Evolutionary conservation across 805 yeast species (phyloP), one percentile per base, ranked within the genome.

Genomic region (Saturnispora besseyi): DNA sequence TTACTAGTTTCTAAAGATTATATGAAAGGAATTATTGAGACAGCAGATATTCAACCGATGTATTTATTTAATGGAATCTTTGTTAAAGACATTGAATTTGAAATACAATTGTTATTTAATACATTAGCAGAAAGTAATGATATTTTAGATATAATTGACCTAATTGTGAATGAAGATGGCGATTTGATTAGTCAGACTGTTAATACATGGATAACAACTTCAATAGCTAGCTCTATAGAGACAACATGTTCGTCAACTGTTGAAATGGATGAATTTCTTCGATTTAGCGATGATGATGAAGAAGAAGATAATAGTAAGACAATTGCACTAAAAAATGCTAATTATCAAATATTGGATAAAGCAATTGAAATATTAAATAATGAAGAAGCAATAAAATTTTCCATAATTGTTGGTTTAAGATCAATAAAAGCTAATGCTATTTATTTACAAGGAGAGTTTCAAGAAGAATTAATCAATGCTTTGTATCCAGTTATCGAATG

Each of bases 401-500:
- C 63, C 0, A 45, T 59, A 1, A 49, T 64, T 0, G 65, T 75
- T 11, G 72, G 82, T 0, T 52, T 81, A 4, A 74, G 73, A 45
- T 59, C 81, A 0, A 69, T 81, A 36, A 63, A 65, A 1, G 52
- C 56, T 13, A 61, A 63, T 4, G 63, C 68, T n/a, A 53, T 52
- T 11, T 50, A 61, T 4, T 44, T 72, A 53, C 69, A 69, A 1
- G 47, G 55, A 1, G 73, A 68, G 1, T 79, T 81, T 57, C 58
- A 73, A 38, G 70, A 70, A 15, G 84, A 84, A 51, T 64, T 91
- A 31, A 77, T 87, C 53, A 95, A 87, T 53, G 73, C 76, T 50
- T 62, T 93, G 7, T 87, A 80, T 56, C 84, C 91, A 0, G 73
- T 89, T 0, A 72, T 90, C 26, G 89, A 87, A 46, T 75, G 80